phyloP scores from a whole-genome alignment of 2,329 filamentous ascomycete species.

The Stemphylium vesicarium region DNA sequence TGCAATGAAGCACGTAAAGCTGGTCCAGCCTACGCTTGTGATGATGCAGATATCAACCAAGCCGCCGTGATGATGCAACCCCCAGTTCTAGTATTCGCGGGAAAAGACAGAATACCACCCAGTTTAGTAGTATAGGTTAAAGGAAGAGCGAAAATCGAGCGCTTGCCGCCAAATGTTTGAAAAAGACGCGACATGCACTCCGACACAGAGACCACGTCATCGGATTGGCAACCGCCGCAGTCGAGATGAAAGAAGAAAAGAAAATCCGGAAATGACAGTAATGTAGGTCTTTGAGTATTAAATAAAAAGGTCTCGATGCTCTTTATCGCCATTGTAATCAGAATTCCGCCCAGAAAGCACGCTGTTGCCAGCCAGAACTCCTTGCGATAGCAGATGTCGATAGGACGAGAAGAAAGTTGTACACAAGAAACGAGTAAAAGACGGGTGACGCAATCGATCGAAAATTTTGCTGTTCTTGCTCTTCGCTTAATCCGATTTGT shows the following conservation, averaged over 20 bases:
- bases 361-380: conserved; percentile 26
- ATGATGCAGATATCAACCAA: conserved; percentile 34
- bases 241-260: conserved; percentile 1
- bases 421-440: conserved; percentile 26
- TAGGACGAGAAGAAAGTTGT: conserved; percentile 26
- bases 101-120: conserved; percentile 34
- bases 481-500: conserved; percentile 13
- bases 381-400: conserved; percentile 20
- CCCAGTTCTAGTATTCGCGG: conserved; percentile 32
- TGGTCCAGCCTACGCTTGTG: conserved; percentile 28
- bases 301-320: conserved; percentile 21
- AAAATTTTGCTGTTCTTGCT: conserved; percentile 12
- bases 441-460: conserved; percentile 6
- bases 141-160: conserved; percentile 22
- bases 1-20: conserved; percentile 32
- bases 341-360: conserved; percentile 30
- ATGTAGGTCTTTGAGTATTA: conserved; percentile 11
- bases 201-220: background rate
- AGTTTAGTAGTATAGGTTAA: conserved; percentile 24
- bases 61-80: conserved; percentile 34
- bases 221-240: conserved; percentile 1
- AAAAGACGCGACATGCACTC: conserved; percentile 7
- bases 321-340: conserved; percentile 30
- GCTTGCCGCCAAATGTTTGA: conserved; percentile 25
- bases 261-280: conserved; percentile 10